Percentiles rank a stretch among this genome's conserved stretches.
Conservation (phyloP, 768 basidiomycete species). For the Fomitopsis pulvina region DNA sequence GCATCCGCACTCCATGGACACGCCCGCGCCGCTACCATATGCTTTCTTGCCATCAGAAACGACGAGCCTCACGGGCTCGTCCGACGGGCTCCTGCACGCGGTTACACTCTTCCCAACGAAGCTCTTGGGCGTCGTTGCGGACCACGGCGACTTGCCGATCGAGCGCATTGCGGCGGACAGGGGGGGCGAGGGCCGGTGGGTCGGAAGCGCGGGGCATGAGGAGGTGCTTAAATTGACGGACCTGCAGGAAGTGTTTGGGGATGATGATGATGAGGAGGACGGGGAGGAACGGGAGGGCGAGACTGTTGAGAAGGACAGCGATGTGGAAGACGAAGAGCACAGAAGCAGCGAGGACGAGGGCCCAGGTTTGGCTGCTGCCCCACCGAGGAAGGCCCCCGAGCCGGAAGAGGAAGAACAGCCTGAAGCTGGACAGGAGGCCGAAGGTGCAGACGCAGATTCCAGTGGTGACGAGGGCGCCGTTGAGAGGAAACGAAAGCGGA, state of each 20-base stretch:
- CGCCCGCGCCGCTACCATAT: constrained; percentile 68
- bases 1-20: constrained; percentile 91
- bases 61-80: constrained; percentile 80
- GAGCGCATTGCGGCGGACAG: constrained; percentile 73
- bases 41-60: constrained; percentile 55
- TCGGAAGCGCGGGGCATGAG: constrained; percentile 89
- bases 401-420: constrained; percentile 15
- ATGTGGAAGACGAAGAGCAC: constrained; percentile 23
- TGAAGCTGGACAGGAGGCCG: too few species aligned
- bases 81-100: constrained; percentile 85
- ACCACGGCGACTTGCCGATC: constrained; percentile 89
- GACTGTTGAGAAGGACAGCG: constrained; percentile 20
- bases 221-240: constrained; percentile 82
- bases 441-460: too few species aligned
- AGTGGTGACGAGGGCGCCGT: constrained; percentile 18
- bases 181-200: constrained; percentile 63
- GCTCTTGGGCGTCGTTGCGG: constrained; percentile 82
- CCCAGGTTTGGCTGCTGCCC: constrained; percentile 27
- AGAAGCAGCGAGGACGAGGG: constrained; percentile 26
- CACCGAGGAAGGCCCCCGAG: constrained; percentile 18
- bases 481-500: constrained; percentile 48
- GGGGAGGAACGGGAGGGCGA: constrained; percentile 24
- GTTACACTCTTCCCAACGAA: constrained; percentile 82
- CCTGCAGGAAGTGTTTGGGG: constrained; percentile 68
- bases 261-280: constrained; percentile 35